These are phyloP conservation scores for Pythium chondricola DNA, from an alignment of 352 stramenopile species.

Conservation along the genomic window DNA sequence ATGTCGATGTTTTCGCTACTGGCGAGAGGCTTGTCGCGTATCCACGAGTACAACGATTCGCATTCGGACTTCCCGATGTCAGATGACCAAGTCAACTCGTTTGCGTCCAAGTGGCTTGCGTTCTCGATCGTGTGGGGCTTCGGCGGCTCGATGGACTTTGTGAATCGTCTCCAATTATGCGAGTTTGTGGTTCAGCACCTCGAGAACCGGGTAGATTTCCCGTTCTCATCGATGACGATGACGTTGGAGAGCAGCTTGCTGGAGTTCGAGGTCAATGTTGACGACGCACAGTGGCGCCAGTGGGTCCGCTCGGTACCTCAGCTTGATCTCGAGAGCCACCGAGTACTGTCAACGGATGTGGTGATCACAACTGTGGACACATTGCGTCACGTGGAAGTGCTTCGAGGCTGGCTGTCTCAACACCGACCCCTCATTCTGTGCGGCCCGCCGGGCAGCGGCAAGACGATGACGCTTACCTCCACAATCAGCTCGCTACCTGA, in stretches of 20 bases:
- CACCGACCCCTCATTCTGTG: conserved; percentile 97
- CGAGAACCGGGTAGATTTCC: conserved; percentile 86
- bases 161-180: conserved; percentile 89
- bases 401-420: conserved; percentile 96
- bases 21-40: conserved; percentile 88
- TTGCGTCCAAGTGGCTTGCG: conserved; percentile 96
- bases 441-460: conserved; percentile 97
- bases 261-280: conserved; percentile 95
- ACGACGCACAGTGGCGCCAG: conserved; percentile 95
- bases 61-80: conserved; percentile 98
- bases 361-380: conserved; percentile 99
- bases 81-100: conserved; percentile 93
- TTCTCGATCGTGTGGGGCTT: conserved; percentile 99
- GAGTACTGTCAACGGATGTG: conserved; percentile 94
- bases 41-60: conserved; percentile 98
- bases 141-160: conserved; percentile 93
- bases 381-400: conserved; percentile 96
- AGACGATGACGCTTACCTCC: conserved; percentile 99
- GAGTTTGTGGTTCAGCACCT: conserved; percentile 86
- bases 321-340: conserved; percentile 97
- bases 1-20: conserved; percentile 97
- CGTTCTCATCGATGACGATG: conserved; percentile 46
- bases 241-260: conserved; percentile 81
- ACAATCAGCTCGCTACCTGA: conserved; percentile 96
- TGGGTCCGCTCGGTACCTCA: conserved; percentile 96